phyloP scores from a whole-genome alignment of 345 rosid species.

The Hirschfeldia incana region DNA sequence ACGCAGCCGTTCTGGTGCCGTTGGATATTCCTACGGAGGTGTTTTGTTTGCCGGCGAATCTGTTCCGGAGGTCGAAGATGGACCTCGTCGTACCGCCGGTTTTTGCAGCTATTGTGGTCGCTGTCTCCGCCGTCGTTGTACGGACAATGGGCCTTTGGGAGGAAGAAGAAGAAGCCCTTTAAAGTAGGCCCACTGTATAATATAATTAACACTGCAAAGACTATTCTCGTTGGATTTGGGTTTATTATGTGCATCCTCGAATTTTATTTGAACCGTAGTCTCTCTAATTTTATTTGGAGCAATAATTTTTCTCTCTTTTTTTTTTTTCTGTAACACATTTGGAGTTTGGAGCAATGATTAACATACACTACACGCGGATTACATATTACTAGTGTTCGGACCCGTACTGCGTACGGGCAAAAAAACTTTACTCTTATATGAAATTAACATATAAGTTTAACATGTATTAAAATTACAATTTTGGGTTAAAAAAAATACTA shows the following conservation, averaged over 20 bases:
- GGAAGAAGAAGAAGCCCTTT: conserved; percentile 44
- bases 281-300: background rate
- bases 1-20: conserved; percentile 58
- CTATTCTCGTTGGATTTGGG: background rate
- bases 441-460: too few relatives aligned
- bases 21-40: conserved; percentile 63
- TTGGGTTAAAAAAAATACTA: too few relatives aligned
- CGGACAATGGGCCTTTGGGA: conserved; percentile 70
- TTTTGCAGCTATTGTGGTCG: conserved; percentile 83
- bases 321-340: too few relatives aligned
- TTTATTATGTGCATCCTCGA: background rate
- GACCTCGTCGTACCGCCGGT: conserved; percentile 80
- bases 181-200: conserved; percentile 8
- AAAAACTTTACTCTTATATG: too few relatives aligned
- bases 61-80: conserved; percentile 57
- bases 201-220: background rate
- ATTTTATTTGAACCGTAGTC: background rate
- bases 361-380: too few relatives aligned
- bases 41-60: conserved; percentile 60
- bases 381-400: too few relatives aligned
- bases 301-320: background rate
- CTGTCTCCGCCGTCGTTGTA: conserved; percentile 62
- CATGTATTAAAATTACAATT: too few relatives aligned
- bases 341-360: too few relatives aligned
- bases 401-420: too few relatives aligned